Base-by-base conservation (phyloP, 139 green algal species). In the Micromonas commoda region DNA sequence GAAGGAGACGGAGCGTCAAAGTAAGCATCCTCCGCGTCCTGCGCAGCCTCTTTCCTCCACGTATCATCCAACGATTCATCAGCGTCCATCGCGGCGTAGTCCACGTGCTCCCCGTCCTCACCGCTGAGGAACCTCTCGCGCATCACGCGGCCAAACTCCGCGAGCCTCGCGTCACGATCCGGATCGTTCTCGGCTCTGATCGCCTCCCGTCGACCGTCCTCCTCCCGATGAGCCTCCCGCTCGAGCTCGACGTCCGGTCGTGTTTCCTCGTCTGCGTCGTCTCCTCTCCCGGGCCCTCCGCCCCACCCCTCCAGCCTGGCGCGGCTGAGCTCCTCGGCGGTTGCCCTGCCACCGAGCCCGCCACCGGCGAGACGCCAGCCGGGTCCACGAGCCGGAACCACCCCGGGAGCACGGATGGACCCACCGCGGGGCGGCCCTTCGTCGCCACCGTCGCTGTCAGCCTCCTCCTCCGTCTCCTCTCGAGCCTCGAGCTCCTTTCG, bases 111-210 rank as follows among this genome's bases (percentile, higher is more conserved):
- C 39, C 52, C 68, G 35, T 76, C 72, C 77, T 88, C 33, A 9
- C 9, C 45, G 45, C 45, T 16, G 2, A 96, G 70, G 38, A 96
- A 96, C 0, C 84, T 60, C 35, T 83, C 64, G 77, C 91, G 77
- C 91, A 96, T 96, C 26, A 90, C 69, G 24, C 87, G 77, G 65
- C 87, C 24, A 19, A 94, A 92, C 0, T 89, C 82, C 2, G 78
- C 79, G 0, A 78, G 45, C 45, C 16, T 57, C 45, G 45, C 45
- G 45, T 57, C 45, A 16, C 45, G 45, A 9, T 57, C 45, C 45
- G 45, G 45, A 16, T 57, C 45, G 45, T 9, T 16, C 9, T 23
- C 45, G n/a, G n/a, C n/a, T n/a, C n/a, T n/a, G n/a, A n/a, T n/a
- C n/a, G n/a, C n/a, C 45, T 57, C 45, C 9, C 9, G 45, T 57